Evolutionary conservation across 2,329 filamentous ascomycete species (phyloP), one percentile per base, ranked within the genome.

Genomic region (Fusarium pseudonygamai): DNA sequence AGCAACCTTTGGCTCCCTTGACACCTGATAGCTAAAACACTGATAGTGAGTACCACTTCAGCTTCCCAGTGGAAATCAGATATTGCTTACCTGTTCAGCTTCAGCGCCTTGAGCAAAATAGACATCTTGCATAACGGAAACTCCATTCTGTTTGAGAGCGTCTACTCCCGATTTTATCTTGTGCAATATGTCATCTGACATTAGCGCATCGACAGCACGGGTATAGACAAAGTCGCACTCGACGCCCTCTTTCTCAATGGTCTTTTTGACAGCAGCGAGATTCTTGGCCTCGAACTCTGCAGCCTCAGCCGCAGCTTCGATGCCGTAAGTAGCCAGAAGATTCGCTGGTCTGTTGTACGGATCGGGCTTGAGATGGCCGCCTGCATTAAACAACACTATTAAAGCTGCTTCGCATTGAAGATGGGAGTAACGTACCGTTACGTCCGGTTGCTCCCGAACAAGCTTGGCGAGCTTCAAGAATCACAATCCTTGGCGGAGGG

Each of bases 201-300:
- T 63, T 0, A 63, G 16, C 3, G 43, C 60, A 30, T 63, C 60
- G 1, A 63, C 22, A 15, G 60, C 60, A 6, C 60, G 60, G 6
- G 60, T 63, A 5, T 28, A 49, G 6, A 63, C 60, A 60, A 63
- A 63, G 36, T 63, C 55, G 13, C 60, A 63, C 13, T 63, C 55
- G 0, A 63, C 26, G 3, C 43, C 55, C 30, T 63, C 60, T 16
- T 30, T 20, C 28, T 63, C 60, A 20, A 63, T 63, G 1, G 26
- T 3, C 3, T 30, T 42, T 24, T 63, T 63, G 0, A 63, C 55
- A 8, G 42, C 55, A 20, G 42, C 20, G 16, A 63, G 60, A 7
- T 63, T 63, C 15, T 49, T 49, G 1, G 55, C 60, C 15, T 63
- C 60, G n/a, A 63, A 63, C 8, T 63, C 34, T 14, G 43, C 60